phyloP scores from a whole-genome alignment of 192 early-diverging fungal species.

The Funneliformis mosseae region DNA sequence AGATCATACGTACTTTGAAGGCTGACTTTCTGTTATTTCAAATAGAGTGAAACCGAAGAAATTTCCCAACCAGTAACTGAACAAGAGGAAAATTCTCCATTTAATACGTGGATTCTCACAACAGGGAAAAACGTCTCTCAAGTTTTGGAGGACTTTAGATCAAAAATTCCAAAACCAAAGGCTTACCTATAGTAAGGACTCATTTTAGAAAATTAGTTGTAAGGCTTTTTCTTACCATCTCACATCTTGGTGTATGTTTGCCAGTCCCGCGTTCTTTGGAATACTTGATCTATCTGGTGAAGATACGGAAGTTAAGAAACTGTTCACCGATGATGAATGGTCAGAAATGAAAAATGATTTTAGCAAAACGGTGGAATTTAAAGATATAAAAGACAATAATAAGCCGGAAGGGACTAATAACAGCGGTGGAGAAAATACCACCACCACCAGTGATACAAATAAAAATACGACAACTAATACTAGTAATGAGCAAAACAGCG shows the following conservation, averaged over 20 bases:
- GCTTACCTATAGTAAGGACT: constrained; percentile 18
- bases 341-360: constrained; percentile 19
- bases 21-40: too few relatives aligned
- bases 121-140: constrained; percentile 17
- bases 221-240: not conserved
- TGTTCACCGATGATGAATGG: constrained; percentile 23
- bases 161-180: constrained; percentile 13
- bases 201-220: not conserved
- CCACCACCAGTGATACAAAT: too few relatives aligned
- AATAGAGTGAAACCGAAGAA: too few relatives aligned
- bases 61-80: too few relatives aligned
- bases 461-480: too few relatives aligned
- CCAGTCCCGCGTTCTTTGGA: constrained; percentile 17
- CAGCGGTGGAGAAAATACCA: too few relatives aligned
- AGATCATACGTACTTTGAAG: too few relatives aligned
- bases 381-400: constrained; percentile 16
- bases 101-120: constrained; percentile 11
- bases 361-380: constrained; percentile 12
- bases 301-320: constrained; percentile 20
- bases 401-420: too few relatives aligned
- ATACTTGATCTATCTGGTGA: constrained; percentile 20
- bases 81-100: too few relatives aligned
- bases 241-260: constrained; percentile 13
- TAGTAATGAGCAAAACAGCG: too few relatives aligned
- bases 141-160: constrained; percentile 15